A percentile compares a stretch with the other conserved stretches of the same genome.
Conservation (phyloP, 2,329 filamentous ascomycete genomes). For the Epichloe sp. region DNA sequence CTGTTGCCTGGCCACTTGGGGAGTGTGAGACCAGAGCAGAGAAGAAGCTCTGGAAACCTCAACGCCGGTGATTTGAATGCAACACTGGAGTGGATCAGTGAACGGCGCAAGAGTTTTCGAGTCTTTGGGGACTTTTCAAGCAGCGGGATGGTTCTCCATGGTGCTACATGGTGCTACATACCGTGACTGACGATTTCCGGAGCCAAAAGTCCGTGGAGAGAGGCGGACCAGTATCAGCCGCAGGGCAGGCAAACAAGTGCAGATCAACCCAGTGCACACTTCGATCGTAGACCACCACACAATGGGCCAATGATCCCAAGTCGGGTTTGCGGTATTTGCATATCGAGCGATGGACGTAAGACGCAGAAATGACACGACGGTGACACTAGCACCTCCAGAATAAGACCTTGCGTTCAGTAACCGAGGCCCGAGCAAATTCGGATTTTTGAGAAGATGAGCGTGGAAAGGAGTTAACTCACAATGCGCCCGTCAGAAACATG, state of each 20-base stretch:
- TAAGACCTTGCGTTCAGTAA: neutral
- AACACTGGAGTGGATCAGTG: neutral
- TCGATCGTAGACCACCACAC: conserved; percentile 20
- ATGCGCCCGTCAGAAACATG: conserved; percentile 31
- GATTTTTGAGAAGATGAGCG: neutral
- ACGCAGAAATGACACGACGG: conserved; percentile 19
- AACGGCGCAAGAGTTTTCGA: neutral
- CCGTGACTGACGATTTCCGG: neutral
- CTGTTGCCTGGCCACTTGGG: neutral
- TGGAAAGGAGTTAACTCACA: conserved; percentile 12
- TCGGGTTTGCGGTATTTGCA: conserved; percentile 15
- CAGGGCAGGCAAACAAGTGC: conserved; percentile 19
- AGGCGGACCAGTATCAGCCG: conserved; percentile 12
- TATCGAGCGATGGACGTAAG: conserved; percentile 16
- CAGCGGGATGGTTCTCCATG: too few species aligned
- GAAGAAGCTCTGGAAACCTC: neutral
- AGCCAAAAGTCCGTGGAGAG: neutral
- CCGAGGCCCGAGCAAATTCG: too few species aligned
- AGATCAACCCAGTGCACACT: conserved; percentile 20
- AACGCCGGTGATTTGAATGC: neutral
- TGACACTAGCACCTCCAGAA: conserved; percentile 11
- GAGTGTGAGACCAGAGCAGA: neutral
- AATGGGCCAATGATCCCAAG: conserved; percentile 16
- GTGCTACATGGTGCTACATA: neutral
- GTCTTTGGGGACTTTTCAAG: neutral